Conservation (phyloP, 768 basidiomycete genomes). For the Xerocomus brunneocitrinus region DNA sequence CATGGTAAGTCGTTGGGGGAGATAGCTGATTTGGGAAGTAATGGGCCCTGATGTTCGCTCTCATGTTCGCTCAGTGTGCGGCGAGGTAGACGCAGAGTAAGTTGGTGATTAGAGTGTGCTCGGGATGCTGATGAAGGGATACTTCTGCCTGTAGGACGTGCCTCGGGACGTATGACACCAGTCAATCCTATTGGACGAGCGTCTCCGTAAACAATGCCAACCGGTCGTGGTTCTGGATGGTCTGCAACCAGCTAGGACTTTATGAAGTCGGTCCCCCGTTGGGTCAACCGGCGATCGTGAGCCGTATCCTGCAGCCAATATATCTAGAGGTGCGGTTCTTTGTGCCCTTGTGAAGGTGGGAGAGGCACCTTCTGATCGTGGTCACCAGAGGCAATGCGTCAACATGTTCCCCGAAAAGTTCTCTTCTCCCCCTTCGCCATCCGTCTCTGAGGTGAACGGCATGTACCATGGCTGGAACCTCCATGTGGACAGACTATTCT, state of each 20-base stretch:
- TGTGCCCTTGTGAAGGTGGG: background rate
- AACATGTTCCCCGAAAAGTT: conserved; percentile 63
- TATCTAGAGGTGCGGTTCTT: conserved; percentile 24
- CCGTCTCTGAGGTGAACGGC: conserved; percentile 40
- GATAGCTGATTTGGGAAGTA: background rate
- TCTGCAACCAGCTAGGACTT: conserved; percentile 68
- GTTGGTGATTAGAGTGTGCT: conserved; percentile 16
- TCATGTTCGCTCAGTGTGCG: conserved; percentile 32
- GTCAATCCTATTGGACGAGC: conserved; percentile 45
- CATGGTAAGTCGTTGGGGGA: conserved; percentile 34
- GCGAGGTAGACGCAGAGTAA: conserved; percentile 42
- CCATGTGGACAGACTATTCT: conserved; percentile 54
- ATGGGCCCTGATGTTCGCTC: background rate
- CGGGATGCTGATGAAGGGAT: conserved; percentile 31
- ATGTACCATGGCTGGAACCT: conserved; percentile 64
- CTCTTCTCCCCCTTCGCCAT: conserved; percentile 41
- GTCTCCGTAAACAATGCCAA: conserved; percentile 48
- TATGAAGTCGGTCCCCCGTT: conserved; percentile 37
- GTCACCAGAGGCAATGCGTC: conserved; percentile 59
- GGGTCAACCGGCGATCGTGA: conserved; percentile 32
- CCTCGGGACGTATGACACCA: conserved; percentile 40
- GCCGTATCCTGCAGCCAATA: conserved; percentile 29
- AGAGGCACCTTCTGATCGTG: background rate
- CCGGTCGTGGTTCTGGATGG: conserved; percentile 72
- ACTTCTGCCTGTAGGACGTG: conserved; percentile 29